A percentile compares a stretch with the other conserved stretches of the same genome.
Conservation (phyloP, 805 yeast species). For the Myxozyma geophila region DNA sequence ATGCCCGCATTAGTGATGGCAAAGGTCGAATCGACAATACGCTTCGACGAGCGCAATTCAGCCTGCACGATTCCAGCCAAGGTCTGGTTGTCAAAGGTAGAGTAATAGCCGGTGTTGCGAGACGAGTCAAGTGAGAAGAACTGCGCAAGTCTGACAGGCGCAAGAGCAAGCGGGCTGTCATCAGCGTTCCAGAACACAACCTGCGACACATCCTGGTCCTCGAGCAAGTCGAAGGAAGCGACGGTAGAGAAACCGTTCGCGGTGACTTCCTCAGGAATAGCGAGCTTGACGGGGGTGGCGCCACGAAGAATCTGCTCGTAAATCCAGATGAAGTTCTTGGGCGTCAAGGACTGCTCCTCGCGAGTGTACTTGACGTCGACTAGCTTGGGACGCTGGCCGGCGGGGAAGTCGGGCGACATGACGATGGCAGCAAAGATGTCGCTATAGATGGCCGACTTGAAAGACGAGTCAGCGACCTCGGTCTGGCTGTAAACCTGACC, state of each 20-base stretch:
- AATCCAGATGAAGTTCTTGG: constrained; percentile 33
- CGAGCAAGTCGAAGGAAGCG: constrained; percentile 39
- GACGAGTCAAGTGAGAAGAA: constrained; percentile 63
- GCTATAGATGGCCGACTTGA: constrained; percentile 58
- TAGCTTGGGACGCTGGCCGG: constrained; percentile 37
- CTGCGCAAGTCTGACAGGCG: constrained; percentile 69
- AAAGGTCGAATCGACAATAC: constrained; percentile 39
- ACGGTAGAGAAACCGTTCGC: constrained; percentile 38
- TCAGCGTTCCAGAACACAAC: constrained; percentile 73
- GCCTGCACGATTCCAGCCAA: constrained; percentile 79
- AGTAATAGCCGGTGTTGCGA: constrained; percentile 58
- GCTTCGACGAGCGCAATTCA: constrained; percentile 54
- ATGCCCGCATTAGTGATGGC: constrained; percentile 64
- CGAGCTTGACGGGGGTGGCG: constrained; percentile 28
- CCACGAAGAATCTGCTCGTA: constrained; percentile 36
- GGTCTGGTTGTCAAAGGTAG: constrained; percentile 70
- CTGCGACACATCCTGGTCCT: constrained; percentile 50
- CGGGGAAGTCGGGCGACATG: constrained; percentile 42
- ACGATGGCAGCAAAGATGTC: constrained; percentile 77
- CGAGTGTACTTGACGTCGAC: constrained; percentile 45
- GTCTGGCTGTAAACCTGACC: constrained; percentile 55
- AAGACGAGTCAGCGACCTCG: constrained; percentile 43
- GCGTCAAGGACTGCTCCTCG: constrained; percentile 32
- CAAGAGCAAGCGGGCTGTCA: constrained; percentile 56
- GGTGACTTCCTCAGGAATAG: constrained; percentile 35